Evolutionary conservation across 495 filamentous ascomycete genomes (phyloP).

Genomic region (Cetradonia linearis): DNA sequence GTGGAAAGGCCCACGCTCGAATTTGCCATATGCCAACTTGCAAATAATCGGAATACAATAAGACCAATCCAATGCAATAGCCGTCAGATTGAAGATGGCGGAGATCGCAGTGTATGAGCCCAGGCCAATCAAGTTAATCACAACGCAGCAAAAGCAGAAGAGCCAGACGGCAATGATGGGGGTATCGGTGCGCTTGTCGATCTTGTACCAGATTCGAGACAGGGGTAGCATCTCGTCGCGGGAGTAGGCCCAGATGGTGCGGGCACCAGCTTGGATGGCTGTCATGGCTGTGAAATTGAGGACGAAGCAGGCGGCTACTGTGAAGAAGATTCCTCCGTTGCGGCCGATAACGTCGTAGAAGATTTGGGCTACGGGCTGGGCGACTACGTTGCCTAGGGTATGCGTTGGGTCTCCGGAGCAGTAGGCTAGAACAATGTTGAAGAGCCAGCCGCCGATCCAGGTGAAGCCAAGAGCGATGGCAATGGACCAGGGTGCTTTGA

Average conservation of each 20-base stretch:
- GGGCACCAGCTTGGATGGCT: slow-evolving; percentile 49
- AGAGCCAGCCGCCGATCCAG: slow-evolving; percentile 50
- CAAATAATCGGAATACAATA: slow-evolving; percentile 54
- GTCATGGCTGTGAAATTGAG: slow-evolving; percentile 51
- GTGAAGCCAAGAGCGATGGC: slow-evolving; percentile 49
- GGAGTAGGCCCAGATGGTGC: slow-evolving; percentile 54
- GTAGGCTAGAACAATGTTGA: slow-evolving; percentile 54
- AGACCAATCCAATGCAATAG: slow-evolving; percentile 53
- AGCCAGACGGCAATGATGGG: slow-evolving; percentile 54
- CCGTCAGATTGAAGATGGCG: slow-evolving; percentile 54
- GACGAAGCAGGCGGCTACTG: slow-evolving; percentile 48
- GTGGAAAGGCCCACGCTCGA: slow-evolving; percentile 51
- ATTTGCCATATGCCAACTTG: slow-evolving; percentile 47
- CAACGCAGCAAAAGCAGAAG: slow-evolving; percentile 44
- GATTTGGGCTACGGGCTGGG: slow-evolving; percentile 54
- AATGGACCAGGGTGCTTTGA: slow-evolving; percentile 53
- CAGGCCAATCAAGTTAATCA: slow-evolving; percentile 54
- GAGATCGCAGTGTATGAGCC: slow-evolving; percentile 50
- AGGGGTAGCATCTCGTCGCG: slow-evolving; percentile 49
- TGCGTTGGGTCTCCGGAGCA: slow-evolving; percentile 45
- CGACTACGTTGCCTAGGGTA: slow-evolving; percentile 38
- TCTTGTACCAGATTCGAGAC: slow-evolving; percentile 45
- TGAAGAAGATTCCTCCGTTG: slow-evolving; percentile 48
- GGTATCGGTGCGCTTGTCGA: slow-evolving; percentile 43
- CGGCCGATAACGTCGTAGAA: slow-evolving; percentile 53